Base-by-base conservation (phyloP, 169 alveolate species). In the Eimeria necatrix region DNA sequence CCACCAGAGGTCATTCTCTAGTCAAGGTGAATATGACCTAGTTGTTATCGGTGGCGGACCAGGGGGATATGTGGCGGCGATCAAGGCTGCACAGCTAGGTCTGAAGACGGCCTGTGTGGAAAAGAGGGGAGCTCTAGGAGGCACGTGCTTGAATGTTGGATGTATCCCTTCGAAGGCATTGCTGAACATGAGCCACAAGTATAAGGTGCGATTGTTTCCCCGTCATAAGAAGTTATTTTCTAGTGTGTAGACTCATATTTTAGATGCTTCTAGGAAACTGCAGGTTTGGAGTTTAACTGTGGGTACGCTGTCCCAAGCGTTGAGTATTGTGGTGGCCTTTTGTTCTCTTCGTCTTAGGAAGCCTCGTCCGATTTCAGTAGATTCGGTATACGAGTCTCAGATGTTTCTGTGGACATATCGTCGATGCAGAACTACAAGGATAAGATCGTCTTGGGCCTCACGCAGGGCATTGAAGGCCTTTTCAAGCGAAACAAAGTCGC, bases 91-190 rank as follows among this genome's bases (percentile, higher is more conserved):
- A 18, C 98, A 99, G 97, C 96, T 98, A 80, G 99, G 99, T 52
- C 95, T 99, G 74, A 98, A 98, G 96, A 99, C 99, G 1, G 99
- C 98, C 8, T 98, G 99, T 95, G 97, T 99, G 81, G 99, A 99
- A 96, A 97, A 98, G 95, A 97, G 99, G 95, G 98, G 98, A n/a
- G 94, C 98, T 12, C 97, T 98, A 9, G 99, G 99, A 32, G 99
- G 99, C 41, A 99, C 99, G 4, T 99, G 99, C 96, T 98, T 99
- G 61, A 99, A 99, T 95, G 99, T 99, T 52, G 99, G 99, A 4
- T 99, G 99, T 95, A 99, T 99, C 85, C 99, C 99, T 6, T 98
- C 99, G 41, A 99, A 99, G 95, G 98, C 99, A 61, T 97, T 99
- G 93, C 98, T 98, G 46, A 98, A 98, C 95, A 98, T 98, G 56